Base-by-base conservation (phyloP, 257 asterid species). In the Hygrophila difformis region DNA sequence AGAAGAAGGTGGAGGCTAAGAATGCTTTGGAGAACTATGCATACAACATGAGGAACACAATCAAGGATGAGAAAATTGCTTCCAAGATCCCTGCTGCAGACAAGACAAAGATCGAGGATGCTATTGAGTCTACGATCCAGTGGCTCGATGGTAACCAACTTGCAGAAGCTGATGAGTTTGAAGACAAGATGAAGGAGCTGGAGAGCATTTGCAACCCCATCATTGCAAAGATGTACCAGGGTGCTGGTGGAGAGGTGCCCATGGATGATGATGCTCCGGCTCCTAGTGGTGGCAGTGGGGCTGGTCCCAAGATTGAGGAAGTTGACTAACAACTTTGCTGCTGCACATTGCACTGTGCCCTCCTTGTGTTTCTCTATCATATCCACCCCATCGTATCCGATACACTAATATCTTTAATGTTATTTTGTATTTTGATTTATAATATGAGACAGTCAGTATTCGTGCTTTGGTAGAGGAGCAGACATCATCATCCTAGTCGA, bases 1-100 rank as follows among this genome's bases (percentile, higher is more conserved):
- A 68, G 76, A 73, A 68, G 65, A 73, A 68, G 18, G 68, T 64
- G 11, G 73, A 67, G 10, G 69, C 79, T 1, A 72, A 67, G 61
- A 68, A 73, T 24, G 59, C 60, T 0, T 35, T 70, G 47, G 73
- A 70, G 44, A 70, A 70, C 21, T 65, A 64, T 3, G 69, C 77
- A 0, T 65, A 56, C 53, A 67, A 72, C 64, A 67, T 60, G 79
- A 67, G 79, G 35, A 72, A 67, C 59, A 72, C 63, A 0, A 49
- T 67, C 18, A 63, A 46, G 49, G 72, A 67, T 15, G 75, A 63
- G 40, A 63, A 67, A 51, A 67, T 67, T 9, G 38, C 61, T 5
- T 44, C 61, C 3, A 60, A 66, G 55, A 67, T 67, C 17, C 8
- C 63, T 1, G 62, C 67, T 5, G 62, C 53, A 3, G 72, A 59